Evolutionary conservation across 768 basidiomycete species (phyloP), one percentile per base, ranked within the genome.

Genomic region (Trametes meyenii): DNA sequence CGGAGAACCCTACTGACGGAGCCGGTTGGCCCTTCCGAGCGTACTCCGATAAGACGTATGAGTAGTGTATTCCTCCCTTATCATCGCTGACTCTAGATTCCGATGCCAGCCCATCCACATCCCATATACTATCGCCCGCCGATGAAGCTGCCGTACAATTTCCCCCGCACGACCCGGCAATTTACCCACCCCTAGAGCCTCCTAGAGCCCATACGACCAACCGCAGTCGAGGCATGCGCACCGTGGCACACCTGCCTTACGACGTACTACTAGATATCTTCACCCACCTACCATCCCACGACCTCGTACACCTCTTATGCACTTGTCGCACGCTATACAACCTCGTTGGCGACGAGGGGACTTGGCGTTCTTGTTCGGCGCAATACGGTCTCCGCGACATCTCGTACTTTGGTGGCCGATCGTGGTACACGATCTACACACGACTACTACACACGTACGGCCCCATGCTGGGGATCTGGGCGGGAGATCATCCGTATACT

Each of bases 381-480:
- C 58, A 17, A 7, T 60, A 62, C 21, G 66, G 66, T 33, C 38
- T 67, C 10, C 45, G 36, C 16, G 61, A 62, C 39, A 29, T 56
- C 12, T 16, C 26, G 6, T n/a, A 50, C 33, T 67, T 67, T 33
- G 63, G 61, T 35, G 58, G 60, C 5, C 60, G 56, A n/a, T 62
- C 66, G 8, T 67, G 60, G 61, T 62, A 49, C 55, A 52, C 44
- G 5, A 39, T 65, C 17, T 67, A 64, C 36, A 63, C 58, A 5
- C 35, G 58, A 13, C 26, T 67, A 2, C 38, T 67, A 39, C 63
- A 63, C 26, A 48, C 63, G 2, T 67, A 67, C 29, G 55, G 51
- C 19, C 61, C 63, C 6, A 55, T 67, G 61, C 39, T 67, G 8
- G 66, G 66, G 13, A 26, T 65, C 0, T 67, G 66, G 66, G 66